phyloP scores from a whole-genome alignment of 371 early-diverging fungal genomes.

The Mortierella sp. region DNA sequence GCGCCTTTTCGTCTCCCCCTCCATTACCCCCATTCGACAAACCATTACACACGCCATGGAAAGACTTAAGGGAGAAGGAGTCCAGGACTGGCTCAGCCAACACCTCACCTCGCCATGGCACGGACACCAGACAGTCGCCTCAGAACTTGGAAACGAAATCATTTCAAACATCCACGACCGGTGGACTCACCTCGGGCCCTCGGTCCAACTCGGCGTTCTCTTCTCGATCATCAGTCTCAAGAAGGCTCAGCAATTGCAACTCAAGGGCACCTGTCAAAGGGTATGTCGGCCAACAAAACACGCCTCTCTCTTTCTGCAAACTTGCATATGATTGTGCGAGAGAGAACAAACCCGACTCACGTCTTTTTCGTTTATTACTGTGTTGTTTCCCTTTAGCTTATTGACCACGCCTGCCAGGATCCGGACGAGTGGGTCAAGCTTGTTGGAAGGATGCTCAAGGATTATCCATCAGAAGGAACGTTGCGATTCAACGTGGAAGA shows the following conservation, averaged over 20 bases:
- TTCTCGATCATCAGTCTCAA: conserved; percentile 56
- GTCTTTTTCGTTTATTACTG: neutral
- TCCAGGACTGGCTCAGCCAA: conserved; percentile 51
- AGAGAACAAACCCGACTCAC: neutral
- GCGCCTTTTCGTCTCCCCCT: neutral
- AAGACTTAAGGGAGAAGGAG: conserved; percentile 48
- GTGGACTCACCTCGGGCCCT: conserved; percentile 41
- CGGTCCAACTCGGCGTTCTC: conserved; percentile 43
- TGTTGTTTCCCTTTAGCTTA: conserved; percentile 26
- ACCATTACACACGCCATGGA: conserved; percentile 28
- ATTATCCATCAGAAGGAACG: conserved; percentile 46
- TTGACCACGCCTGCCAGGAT: conserved; percentile 45
- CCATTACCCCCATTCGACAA: neutral
- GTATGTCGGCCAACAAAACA: neutral
- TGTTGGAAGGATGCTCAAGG: conserved; percentile 50
- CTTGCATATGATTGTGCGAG: neutral
- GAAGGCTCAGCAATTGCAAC: conserved; percentile 53
- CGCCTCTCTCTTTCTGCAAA: neutral
- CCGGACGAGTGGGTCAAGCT: conserved; percentile 57
- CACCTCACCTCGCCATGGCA: conserved; percentile 52
- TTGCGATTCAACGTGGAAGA: conserved; percentile 54
- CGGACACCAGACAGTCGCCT: conserved; percentile 53
- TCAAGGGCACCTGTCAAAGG: conserved; percentile 38
- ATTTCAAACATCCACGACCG: conserved; percentile 45
- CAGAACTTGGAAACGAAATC: conserved; percentile 51